Conservation (phyloP, 2,329 filamentous ascomycete genomes). For the Huntiella abstrusa region DNA sequence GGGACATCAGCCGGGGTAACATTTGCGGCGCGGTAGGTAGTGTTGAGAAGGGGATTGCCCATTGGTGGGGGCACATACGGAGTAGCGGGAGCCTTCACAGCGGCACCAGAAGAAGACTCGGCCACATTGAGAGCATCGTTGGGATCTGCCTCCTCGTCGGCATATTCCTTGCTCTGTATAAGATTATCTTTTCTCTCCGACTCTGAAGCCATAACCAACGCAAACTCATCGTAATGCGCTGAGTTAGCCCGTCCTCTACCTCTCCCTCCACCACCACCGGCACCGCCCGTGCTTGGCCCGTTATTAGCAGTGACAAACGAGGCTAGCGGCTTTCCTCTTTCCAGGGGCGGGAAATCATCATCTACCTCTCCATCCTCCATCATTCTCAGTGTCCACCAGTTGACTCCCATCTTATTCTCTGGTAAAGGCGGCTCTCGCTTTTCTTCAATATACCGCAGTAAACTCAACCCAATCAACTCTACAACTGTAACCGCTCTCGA, state of each 20-base stretch:
- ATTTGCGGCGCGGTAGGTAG: constrained; percentile 31
- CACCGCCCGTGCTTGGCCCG: constrained; percentile 22
- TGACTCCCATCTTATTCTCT: constrained; percentile 51
- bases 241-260: constrained; percentile 37
- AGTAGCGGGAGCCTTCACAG: constrained; percentile 15
- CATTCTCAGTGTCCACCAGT: constrained; percentile 68
- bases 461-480: constrained; percentile 62
- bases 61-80: constrained; percentile 15
- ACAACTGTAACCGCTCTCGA: constrained; percentile 51
- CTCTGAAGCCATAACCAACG: constrained; percentile 51
- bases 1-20: constrained; percentile 39
- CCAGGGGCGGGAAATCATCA: constrained; percentile 64
- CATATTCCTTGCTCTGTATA: constrained; percentile 41
- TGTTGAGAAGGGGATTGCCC: constrained; percentile 39
- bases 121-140: constrained; percentile 16
- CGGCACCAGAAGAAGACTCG: constrained; percentile 12
- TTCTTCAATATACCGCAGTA: constrained; percentile 64
- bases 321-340: constrained; percentile 52
- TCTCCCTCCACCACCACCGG: constrained; percentile 29
- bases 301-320: constrained; percentile 73
- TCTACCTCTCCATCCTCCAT: constrained; percentile 73
- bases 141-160: constrained; percentile 31
- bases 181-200: constrained; percentile 53
- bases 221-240: constrained; percentile 68
- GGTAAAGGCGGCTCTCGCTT: constrained; percentile 49